Evolutionary conservation across 192 early-diverging fungal species (phyloP).

Genomic region (Spinellus fusiger): DNA sequence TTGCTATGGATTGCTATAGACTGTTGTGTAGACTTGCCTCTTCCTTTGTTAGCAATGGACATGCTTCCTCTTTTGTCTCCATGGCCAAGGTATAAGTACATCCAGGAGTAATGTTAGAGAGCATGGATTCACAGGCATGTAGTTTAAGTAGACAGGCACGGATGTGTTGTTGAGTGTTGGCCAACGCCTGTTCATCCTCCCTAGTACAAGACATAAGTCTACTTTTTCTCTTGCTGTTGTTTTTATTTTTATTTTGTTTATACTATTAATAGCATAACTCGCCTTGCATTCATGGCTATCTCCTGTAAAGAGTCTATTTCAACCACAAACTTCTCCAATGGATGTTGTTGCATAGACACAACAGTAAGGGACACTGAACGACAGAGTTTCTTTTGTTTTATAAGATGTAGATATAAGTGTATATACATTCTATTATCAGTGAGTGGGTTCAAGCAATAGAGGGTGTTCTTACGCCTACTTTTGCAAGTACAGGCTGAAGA

Average conservation of each 20-base stretch:
- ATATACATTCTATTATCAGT: not conserved
- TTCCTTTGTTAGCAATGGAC: not conserved
- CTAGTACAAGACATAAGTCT: too few relatives aligned
- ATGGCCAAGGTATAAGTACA: not conserved
- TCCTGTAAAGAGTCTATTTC: not conserved
- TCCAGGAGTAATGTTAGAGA: not conserved
- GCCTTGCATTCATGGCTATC: too few relatives aligned
- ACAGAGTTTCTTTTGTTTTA: not conserved
- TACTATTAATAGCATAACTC: too few relatives aligned
- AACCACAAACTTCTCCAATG: slow-evolving; percentile 15
- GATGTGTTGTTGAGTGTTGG: slow-evolving; percentile 4
- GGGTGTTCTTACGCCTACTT: slow-evolving; percentile 23
- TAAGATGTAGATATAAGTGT: not conserved
- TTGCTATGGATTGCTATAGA: not conserved
- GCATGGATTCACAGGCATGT: slow-evolving; percentile 1
- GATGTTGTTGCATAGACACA: not conserved
- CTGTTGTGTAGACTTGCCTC: not conserved
- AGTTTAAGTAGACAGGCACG: slow-evolving; percentile 9
- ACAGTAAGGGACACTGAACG: not conserved
- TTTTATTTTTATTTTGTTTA: too few relatives aligned
- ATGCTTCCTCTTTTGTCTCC: not conserved
- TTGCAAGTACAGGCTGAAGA: slow-evolving; percentile 30
- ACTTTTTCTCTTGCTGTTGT: too few relatives aligned
- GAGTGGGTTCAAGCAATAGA: too few relatives aligned
- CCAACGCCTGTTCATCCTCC: not conserved